Evolutionary conservation across 1,284 basidiomycete genomes (phyloP).

Genomic region (Naganishia sp.): DNA sequence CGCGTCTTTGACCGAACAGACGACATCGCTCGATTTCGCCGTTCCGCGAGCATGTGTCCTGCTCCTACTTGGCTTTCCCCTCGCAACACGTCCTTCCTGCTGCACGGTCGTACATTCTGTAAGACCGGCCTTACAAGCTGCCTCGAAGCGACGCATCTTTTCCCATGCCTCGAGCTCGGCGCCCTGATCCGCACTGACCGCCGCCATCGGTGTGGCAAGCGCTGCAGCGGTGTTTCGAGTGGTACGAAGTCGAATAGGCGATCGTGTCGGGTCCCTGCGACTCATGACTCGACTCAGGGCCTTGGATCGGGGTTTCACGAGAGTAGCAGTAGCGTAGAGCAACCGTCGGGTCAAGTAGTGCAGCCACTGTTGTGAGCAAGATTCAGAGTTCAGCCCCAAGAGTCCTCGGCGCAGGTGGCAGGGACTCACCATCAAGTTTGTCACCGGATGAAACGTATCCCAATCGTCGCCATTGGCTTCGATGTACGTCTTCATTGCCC

Average conservation of each 20-base stretch:
- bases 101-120: neutral
- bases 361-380: conserved; percentile 43
- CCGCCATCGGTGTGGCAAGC: neutral
- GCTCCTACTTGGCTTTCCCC: too few relatives aligned
- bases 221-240: conserved; percentile 14
- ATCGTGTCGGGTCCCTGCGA: conserved; percentile 19
- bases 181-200: neutral
- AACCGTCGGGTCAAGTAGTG: conserved; percentile 45
- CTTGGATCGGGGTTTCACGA: conserved; percentile 39
- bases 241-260: conserved; percentile 15
- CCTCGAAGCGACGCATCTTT: conserved; percentile 11
- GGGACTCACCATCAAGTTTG: conserved; percentile 78
- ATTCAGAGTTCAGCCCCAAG: conserved; percentile 8
- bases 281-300: conserved; percentile 20
- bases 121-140: conserved; percentile 4
- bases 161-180: conserved; percentile 24
- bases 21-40: neutral
- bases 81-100: neutral
- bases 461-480: conserved; percentile 57
- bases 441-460: conserved; percentile 72
- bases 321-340: conserved; percentile 38
- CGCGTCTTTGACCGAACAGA: conserved; percentile 5
- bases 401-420: neutral
- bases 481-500: conserved; percentile 73
- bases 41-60: neutral